Evolutionary conservation across 441 rosid genomes (phyloP).

Genomic region (Gossypium aridum): DNA sequence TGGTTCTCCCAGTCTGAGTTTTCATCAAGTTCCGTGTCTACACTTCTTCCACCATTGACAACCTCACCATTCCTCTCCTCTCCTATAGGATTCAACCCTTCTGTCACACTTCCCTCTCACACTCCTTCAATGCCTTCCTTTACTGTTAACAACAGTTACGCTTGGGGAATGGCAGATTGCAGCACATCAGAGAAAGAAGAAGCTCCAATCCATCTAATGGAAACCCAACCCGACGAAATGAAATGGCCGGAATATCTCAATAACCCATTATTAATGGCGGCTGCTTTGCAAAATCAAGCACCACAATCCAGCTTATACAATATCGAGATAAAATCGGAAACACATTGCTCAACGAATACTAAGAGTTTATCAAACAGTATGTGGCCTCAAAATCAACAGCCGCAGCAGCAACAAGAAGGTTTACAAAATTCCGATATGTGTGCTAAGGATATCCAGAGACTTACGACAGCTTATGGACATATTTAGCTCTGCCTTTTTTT

Average conservation of each 20-base stretch:
- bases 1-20: slow-evolving; percentile 43
- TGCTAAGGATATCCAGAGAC: slow-evolving; percentile 41
- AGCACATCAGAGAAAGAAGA: slow-evolving; percentile 37
- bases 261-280: slow-evolving; percentile 34
- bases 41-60: slow-evolving; percentile 31
- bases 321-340: slow-evolving; percentile 49
- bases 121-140: slow-evolving; percentile 25
- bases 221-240: slow-evolving; percentile 31
- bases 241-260: slow-evolving; percentile 49
- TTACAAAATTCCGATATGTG: slow-evolving; percentile 31
- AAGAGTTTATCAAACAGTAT: slow-evolving; percentile 23
- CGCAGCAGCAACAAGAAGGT: slow-evolving; percentile 23
- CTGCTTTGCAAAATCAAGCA: slow-evolving; percentile 39
- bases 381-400: slow-evolving; percentile 39
- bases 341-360: slow-evolving; percentile 28
- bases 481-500: slow-evolving; percentile 24
- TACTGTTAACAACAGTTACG: slow-evolving; percentile 21
- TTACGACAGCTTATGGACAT: slow-evolving; percentile 42
- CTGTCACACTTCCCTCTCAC: slow-evolving; percentile 19
- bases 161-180: slow-evolving; percentile 52
- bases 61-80: slow-evolving; percentile 33
- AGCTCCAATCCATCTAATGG: slow-evolving; percentile 29
- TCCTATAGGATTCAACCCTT: slow-evolving; percentile 28
- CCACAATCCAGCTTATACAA: slow-evolving; percentile 31
- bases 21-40: slow-evolving; percentile 27